phyloP scores from a whole-genome alignment of 108 stramenopile species.

The Nitzschia inconspicua region DNA sequence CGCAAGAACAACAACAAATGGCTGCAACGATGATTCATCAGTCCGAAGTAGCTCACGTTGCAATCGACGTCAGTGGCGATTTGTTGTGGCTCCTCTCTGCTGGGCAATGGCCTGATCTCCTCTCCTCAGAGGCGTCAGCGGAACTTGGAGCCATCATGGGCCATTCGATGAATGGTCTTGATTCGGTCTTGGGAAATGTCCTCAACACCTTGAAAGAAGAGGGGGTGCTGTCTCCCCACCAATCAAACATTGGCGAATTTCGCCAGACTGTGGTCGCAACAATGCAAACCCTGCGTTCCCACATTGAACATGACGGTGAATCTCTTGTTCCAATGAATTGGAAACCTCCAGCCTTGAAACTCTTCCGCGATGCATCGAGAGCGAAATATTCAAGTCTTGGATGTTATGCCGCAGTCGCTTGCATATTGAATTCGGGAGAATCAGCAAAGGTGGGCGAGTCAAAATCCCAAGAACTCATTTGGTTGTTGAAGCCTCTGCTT shows the following conservation, averaged over 20 bases:
- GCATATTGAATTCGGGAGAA: constrained; percentile 50
- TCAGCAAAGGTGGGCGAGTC: constrained; percentile 21
- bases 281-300: constrained; percentile 53
- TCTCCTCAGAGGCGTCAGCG: constrained; percentile 58
- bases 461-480: constrained; percentile 5
- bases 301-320: constrained; percentile 58
- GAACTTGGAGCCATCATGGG: constrained; percentile 69
- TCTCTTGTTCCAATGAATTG: constrained; percentile 62
- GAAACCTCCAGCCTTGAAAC: constrained; percentile 71
- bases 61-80: constrained; percentile 61
- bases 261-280: constrained; percentile 51
- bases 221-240: constrained; percentile 70
- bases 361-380: constrained; percentile 55
- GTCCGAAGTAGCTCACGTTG: constrained; percentile 53
- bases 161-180: constrained; percentile 62
- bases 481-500: constrained; percentile 17
- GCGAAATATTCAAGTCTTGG: constrained; percentile 73
- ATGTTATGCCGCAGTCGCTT: constrained; percentile 64
- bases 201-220: constrained; percentile 74
- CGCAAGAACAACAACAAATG: constrained; percentile 61
- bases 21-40: constrained; percentile 73
- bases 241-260: constrained; percentile 70
- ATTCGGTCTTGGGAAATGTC: constrained; percentile 59
- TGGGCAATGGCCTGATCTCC: constrained; percentile 82
- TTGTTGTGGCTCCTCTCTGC: constrained; percentile 66